Base-by-base conservation (phyloP, 495 filamentous ascomycete genomes). In the Margaritispora aquatica region DNA sequence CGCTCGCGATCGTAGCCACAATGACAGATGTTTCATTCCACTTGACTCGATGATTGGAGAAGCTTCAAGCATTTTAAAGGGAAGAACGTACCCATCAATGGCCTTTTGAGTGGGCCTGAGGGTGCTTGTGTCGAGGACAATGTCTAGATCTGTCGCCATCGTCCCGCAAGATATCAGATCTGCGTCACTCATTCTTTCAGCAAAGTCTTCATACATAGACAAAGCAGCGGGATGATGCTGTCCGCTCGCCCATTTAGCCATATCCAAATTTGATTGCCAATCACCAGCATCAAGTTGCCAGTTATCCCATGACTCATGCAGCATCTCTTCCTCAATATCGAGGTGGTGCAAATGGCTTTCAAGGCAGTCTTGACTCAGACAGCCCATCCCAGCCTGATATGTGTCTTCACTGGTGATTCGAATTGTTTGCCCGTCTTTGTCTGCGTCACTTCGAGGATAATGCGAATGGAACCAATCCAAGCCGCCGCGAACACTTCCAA, bases 401-500 rank as follows among this genome's bases (percentile, higher is more conserved):
- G 92, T 93, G 50, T 83, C 82, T 55, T 90, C 73, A 69, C 95
- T 97, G 31, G 93, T 78, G 26, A 96, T 88, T n/a, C 92, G 82
- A 15, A 91, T 75, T 11, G 72, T 77, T 46, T 87, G 74, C 2
- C 85, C 85, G 49, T 86, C 68, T 19, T 79, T 73, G 63, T 92
- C 86, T 2, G 87, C 64, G 66, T 92, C 89, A 2, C 74, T 68
- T 0, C 74, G 81, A 17, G 90, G 88, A 83, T 84, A 92, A 38
- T 83, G 79, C 54, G 78, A 85, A 71, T 82, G 88, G 57, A 94
- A 87, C 95, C 95, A 99, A 54, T 94, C 90, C 23, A 96, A 77
- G 1, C 93, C 92, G 1, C 89, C 87, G 68, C 88, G 89, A 15
- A 83, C 77, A 65, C 95, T 93, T n/a, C 95, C 95, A 24, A 97